Evolutionary conservation across 192 early-diverging fungal genomes (phyloP), one percentile per base, ranked within the genome.

Genomic region (Helicostylum pulchrum): DNA sequence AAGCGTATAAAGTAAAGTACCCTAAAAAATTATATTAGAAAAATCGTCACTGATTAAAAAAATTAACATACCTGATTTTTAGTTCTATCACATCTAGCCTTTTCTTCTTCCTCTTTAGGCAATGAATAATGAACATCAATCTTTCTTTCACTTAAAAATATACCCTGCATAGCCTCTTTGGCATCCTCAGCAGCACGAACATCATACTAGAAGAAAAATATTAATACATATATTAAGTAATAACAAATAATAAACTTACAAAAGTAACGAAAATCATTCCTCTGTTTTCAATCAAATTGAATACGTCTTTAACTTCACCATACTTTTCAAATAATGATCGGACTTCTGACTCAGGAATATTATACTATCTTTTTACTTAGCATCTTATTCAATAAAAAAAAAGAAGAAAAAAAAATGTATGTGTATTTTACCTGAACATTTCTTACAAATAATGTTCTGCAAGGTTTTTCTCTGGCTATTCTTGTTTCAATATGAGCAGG

Each of bases 231-330:
- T 14, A 15, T 6, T 56, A 15, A 10, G 43, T 6, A 39, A 10
- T 10, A 39, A 39, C 1, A 31, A 21, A 36, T 14, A 45, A 44
- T 17, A 49, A 44, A 72, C 85, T 74, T 78, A 87, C 82, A 74
- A 75, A 87, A 53, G 74, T 80, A 44, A 87, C 71, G 63, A 87
- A 87, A n/a, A 77, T 71, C 66, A 87, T 76, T 23, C 85, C 85
- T 54, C 83, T 67, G 10, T 62, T 70, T 10, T 78, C 72, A 66
- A 87, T 83, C n/a, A 77, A 52, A 70, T 80, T 67, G 62, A 77
- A 83, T 0, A 85, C 43, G n/a, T 72, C 74, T 59, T 83, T 83
- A 43, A 87, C 82, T 23, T 87, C 81, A 50, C 85, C 85, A 63
- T 71, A 85, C n/a, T 59, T 61, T 6, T 67, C 70, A 66, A 83